phyloP scores from a whole-genome alignment of 1,139 yeast species.

The Suhomyces taliae region DNA sequence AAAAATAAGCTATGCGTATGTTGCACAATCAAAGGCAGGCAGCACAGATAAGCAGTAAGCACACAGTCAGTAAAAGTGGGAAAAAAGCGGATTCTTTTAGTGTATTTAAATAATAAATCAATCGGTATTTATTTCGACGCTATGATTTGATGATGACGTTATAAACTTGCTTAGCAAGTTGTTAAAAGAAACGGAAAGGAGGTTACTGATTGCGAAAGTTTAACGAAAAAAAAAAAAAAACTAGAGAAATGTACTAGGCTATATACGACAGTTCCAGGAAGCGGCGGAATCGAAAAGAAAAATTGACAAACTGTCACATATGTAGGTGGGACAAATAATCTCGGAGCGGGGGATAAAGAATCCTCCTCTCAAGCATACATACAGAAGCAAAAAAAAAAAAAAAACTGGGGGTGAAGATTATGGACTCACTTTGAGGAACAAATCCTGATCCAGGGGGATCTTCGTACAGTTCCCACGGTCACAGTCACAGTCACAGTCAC shows the following conservation, averaged over 20 bases:
- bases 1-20: too few relatives aligned
- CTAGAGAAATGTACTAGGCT: background rate
- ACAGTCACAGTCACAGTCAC: background rate
- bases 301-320: background rate
- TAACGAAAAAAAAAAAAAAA: too few relatives aligned
- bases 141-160: background rate
- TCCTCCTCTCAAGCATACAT: too few relatives aligned
- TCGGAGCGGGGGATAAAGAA: background rate
- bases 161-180: background rate
- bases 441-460: background rate
- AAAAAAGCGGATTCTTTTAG: too few relatives aligned
- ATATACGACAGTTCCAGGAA: conserved; percentile 5
- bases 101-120: too few relatives aligned
- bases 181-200: background rate
- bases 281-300: conserved; percentile 5
- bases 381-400: background rate
- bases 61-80: too few relatives aligned
- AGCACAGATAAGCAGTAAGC: too few relatives aligned
- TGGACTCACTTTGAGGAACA: background rate
- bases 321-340: background rate
- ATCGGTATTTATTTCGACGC: too few relatives aligned
- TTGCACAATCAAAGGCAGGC: too few relatives aligned
- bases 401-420: background rate
- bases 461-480: background rate
- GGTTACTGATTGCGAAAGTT: background rate